Conservation (phyloP, 768 basidiomycete genomes). For the Peribolospora kevripleyi region DNA sequence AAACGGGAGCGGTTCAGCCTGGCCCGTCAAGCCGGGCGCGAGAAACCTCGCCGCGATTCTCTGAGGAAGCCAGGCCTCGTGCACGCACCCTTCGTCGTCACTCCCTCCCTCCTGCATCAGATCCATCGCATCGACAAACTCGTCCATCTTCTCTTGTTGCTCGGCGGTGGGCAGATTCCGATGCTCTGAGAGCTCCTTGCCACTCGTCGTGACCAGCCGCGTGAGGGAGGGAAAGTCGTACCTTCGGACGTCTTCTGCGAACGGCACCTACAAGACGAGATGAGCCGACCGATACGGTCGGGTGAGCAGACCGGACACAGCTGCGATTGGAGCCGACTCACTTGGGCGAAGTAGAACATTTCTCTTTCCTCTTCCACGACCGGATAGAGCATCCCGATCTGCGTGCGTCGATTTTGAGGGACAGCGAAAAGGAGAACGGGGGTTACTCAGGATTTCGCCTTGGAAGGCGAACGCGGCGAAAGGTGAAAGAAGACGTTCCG, state of each 20-base stretch:
- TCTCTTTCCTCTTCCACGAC: conserved; percentile 32
- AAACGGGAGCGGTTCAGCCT: neutral
- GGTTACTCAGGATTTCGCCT: too few species aligned
- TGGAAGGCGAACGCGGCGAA: too few species aligned
- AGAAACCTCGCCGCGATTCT: neutral
- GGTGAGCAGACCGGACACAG: neutral
- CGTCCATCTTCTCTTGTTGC: conserved; percentile 58
- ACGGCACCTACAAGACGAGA: conserved; percentile 46
- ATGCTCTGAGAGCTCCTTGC: conserved; percentile 47
- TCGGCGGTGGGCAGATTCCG: conserved; percentile 56
- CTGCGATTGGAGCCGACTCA: conserved; percentile 17
- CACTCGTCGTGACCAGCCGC: conserved; percentile 45
- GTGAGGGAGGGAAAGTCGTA: conserved; percentile 66
- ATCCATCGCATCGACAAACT: conserved; percentile 72
- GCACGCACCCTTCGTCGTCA: conserved; percentile 27
- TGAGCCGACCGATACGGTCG: neutral
- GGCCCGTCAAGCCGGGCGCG: neutral
- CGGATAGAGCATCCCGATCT: conserved; percentile 10
- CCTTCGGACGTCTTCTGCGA: conserved; percentile 75
- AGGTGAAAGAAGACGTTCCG: too few species aligned
- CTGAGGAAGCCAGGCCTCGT: neutral
- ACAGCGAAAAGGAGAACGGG: too few species aligned
- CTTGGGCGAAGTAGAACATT: conserved; percentile 62
- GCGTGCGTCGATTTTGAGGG: conserved; percentile 1
- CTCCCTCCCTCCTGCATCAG: conserved; percentile 41